Base-by-base conservation (phyloP, 2,329 filamentous ascomycete species). In the Alternaria sp. region DNA sequence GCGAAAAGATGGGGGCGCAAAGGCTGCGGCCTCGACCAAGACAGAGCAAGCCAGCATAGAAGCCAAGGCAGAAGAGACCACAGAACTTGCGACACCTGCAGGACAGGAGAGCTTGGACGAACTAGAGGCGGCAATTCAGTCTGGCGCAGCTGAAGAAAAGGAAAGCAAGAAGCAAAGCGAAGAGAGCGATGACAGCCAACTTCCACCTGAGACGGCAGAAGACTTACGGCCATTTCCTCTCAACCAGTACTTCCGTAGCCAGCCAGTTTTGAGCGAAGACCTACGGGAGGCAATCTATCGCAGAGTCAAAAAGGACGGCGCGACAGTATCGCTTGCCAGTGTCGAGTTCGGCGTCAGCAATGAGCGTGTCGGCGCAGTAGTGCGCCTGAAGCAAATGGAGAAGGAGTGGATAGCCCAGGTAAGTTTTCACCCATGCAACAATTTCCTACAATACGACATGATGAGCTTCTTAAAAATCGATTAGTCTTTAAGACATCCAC, bases 401-500 rank as follows among this genome's bases (percentile, higher is more conserved):
- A 92, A 90, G 80, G 82, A 89, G 66, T 93, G 89, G 91, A 76
- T 84, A 62, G 77, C 82, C 69, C 83, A 93, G 83, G 93, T 97
- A 85, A 84, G 91, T 81, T 45, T 13, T 50, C 37, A 37, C 55
- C 24, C 31, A 10, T 48, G 45, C 46, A 9, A 24, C 21, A 21
- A 29, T 13, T 13, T 8, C 28, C 33, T 39, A 29, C 14, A 40
- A 42, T 40, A 46, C 73, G 68, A 65, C 63, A 82, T 90, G 88
- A 90, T 90, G 88, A 91, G 85, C 80, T 86, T 71, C 85, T 78
- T 82, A 85, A 69, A 87, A 86, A 90, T 82, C 94, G 94, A 97
- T 98, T 97, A 97, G 94, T 98, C 94, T 97, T 96, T 85, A 97
- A 97, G 93, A 98, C 93, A 88, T 79, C 82, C 77, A 88, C 84